These are phyloP conservation scores for Physcia stellaris DNA, from an alignment of 495 filamentous ascomycete genomes.

Conservation along the genomic window DNA sequence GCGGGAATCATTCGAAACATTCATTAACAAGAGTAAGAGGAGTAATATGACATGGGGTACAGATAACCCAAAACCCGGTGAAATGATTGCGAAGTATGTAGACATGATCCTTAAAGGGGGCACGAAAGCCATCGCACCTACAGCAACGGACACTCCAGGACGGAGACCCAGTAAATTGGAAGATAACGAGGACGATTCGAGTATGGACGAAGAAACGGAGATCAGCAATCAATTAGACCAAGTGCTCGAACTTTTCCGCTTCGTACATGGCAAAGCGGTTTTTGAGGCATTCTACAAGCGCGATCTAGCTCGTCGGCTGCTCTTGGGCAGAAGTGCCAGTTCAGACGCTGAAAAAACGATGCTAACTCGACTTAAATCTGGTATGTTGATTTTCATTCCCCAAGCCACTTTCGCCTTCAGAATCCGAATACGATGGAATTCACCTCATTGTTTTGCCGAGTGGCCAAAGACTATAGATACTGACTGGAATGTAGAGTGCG, in stretches of 20 bases:
- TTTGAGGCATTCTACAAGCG: constrained; percentile 99
- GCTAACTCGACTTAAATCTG: constrained; percentile 74
- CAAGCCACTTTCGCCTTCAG: background rate
- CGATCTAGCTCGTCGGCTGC: constrained; percentile 73
- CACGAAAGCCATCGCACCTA: constrained; percentile 49
- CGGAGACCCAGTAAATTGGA: constrained; percentile 1
- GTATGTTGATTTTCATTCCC: constrained; percentile 20
- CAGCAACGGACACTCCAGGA: background rate
- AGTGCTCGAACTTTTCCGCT: constrained; percentile 85
- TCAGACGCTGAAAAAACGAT: constrained; percentile 92
- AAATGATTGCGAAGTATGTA: constrained; percentile 98
- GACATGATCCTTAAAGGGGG: constrained; percentile 80
- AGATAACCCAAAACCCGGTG: constrained; percentile 82
- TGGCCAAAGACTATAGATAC: no score
- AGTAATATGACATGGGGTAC: constrained; percentile 52
- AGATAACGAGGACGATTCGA: constrained; percentile 37
- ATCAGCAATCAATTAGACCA: constrained; percentile 81
- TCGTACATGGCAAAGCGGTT: constrained; percentile 92
- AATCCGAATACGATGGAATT: no score
- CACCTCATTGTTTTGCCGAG: no score
- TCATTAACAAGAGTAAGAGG: constrained; percentile 77
- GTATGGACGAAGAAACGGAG: constrained; percentile 77
- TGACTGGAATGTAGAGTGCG: constrained; percentile 56
- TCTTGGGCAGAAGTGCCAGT: constrained; percentile 85
- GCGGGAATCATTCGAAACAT: constrained; percentile 69